phyloP scores from a whole-genome alignment of 495 filamentous ascomycete species.

The Aspergillus nanangensis region DNA sequence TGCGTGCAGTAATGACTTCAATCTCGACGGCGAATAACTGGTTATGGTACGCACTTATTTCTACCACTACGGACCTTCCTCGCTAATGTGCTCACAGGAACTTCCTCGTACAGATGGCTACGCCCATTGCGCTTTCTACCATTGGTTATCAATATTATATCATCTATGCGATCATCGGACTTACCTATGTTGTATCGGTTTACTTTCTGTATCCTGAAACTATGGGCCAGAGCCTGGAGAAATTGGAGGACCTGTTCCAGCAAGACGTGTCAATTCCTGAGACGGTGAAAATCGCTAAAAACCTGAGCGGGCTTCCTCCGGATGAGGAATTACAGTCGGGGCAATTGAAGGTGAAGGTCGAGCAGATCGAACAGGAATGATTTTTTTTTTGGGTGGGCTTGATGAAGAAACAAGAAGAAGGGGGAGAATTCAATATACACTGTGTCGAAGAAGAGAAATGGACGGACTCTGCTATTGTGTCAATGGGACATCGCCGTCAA shows the following conservation, averaged over 20 bases:
- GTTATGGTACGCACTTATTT: too few species aligned
- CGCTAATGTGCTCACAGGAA: too few species aligned
- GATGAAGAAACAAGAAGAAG: too few species aligned
- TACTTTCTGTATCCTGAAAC: conserved; percentile 52
- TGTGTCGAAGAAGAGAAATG: too few species aligned
- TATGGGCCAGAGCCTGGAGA: conserved; percentile 11
- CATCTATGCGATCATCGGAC: conserved; percentile 36
- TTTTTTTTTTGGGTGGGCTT: too few species aligned
- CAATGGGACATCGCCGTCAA: too few species aligned
- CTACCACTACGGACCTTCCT: too few species aligned
- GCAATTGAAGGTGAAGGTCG: not conserved
- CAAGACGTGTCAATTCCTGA: conserved; percentile 3
- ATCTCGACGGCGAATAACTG: conserved; percentile 43
- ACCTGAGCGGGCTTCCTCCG: not conserved
- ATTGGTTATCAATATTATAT: conserved; percentile 53
- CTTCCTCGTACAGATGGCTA: conserved; percentile 49
- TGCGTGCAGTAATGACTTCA: conserved; percentile 44
- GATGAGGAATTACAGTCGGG: not conserved
- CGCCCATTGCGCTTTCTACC: conserved; percentile 45
- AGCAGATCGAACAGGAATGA: not conserved
- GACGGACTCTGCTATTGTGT: too few species aligned
- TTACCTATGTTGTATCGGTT: conserved; percentile 37
- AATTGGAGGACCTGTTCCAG: conserved; percentile 12
- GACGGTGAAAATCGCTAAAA: conserved; percentile 3
- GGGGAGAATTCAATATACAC: too few species aligned